A percentile compares a stretch with the other conserved stretches of the same genome.
These are phyloP conservation scores for Xerocomus nothofagi DNA, from an alignment of 1,284 basidiomycete genomes.

Conservation along the genomic window DNA sequence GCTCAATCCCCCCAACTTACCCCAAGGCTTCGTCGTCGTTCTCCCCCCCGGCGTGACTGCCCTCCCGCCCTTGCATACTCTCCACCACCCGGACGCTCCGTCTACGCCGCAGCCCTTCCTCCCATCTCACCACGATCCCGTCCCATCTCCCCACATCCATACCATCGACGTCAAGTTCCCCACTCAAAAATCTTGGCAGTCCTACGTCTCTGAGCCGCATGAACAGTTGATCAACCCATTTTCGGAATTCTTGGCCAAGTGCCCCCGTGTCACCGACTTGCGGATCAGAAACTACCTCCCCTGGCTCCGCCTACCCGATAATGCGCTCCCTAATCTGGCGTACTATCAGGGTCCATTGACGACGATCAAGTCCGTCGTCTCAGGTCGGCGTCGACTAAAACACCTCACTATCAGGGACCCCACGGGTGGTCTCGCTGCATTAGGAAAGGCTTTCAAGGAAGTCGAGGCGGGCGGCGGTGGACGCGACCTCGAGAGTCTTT, in stretches of 20 bases:
- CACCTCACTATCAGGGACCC: slow-evolving; percentile 30
- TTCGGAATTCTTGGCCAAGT: slow-evolving; percentile 27
- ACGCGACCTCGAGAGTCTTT: slow-evolving; percentile 27
- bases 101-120: neutral
- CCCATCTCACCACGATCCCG: slow-evolving; percentile 16
- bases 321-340: slow-evolving; percentile 31
- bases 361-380: slow-evolving; percentile 29
- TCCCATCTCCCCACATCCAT: slow-evolving; percentile 35
- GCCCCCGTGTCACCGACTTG: slow-evolving; percentile 22
- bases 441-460: slow-evolving; percentile 33
- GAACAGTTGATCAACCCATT: slow-evolving; percentile 30
- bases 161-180: slow-evolving; percentile 39
- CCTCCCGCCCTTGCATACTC: slow-evolving; percentile 11
- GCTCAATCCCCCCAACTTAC: slow-evolving; percentile 12
- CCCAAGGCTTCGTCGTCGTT: slow-evolving; percentile 15
- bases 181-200: slow-evolving; percentile 34
- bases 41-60: slow-evolving; percentile 13
- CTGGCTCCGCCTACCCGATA: slow-evolving; percentile 26
- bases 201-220: slow-evolving; percentile 28
- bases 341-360: slow-evolving; percentile 35
- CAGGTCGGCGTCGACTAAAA: slow-evolving; percentile 14
- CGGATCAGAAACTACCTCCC: slow-evolving; percentile 31
- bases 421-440: slow-evolving; percentile 20
- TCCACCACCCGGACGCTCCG: slow-evolving; percentile 4
- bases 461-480: slow-evolving; percentile 19